These are phyloP conservation scores for Ceratocystis eucalypticola DNA, from an alignment of 2,329 filamentous ascomycete genomes.

Conservation along the genomic window DNA sequence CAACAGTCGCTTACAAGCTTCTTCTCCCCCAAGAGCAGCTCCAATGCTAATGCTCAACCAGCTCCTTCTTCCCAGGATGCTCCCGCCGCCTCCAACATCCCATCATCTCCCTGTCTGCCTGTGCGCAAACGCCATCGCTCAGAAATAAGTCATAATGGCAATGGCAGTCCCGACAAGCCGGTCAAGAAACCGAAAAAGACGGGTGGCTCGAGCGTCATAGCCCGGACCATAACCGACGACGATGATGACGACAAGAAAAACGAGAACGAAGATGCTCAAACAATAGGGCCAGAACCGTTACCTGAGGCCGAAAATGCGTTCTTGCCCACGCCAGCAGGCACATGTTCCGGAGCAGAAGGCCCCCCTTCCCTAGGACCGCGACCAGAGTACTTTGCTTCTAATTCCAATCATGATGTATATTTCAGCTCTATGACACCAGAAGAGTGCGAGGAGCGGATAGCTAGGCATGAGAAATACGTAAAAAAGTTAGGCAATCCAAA, in stretches of 20 bases:
- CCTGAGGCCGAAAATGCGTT: neutral
- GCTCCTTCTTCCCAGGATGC: conserved; percentile 27
- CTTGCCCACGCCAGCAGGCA: neutral
- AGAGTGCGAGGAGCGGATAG: conserved; percentile 48
- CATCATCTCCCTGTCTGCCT: conserved; percentile 24
- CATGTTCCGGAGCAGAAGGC: neutral
- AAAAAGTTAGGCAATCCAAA: conserved; percentile 81
- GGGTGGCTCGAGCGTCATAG: neutral
- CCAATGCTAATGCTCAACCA: conserved; percentile 24
- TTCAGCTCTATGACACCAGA: conserved; percentile 30
- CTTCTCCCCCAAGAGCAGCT: conserved; percentile 47
- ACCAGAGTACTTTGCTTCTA: conserved; percentile 11
- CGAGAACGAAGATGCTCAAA: conserved; percentile 6
- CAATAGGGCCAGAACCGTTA: neutral
- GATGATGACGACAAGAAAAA: conserved; percentile 4
- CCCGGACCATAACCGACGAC: neutral
- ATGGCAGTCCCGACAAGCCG: conserved; percentile 18
- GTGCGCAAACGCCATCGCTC: conserved; percentile 21
- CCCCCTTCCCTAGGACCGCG: neutral
- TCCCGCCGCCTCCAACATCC: conserved; percentile 23
- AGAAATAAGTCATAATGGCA: conserved; percentile 18
- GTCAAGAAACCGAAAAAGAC: conserved; percentile 18
- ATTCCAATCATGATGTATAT: conserved; percentile 15
- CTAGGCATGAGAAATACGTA: conserved; percentile 64
- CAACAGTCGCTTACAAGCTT: conserved; percentile 80